These are phyloP conservation scores for Elaphomyces granulatus DNA, from an alignment of 495 filamentous ascomycete species.

Conservation along the genomic window DNA sequence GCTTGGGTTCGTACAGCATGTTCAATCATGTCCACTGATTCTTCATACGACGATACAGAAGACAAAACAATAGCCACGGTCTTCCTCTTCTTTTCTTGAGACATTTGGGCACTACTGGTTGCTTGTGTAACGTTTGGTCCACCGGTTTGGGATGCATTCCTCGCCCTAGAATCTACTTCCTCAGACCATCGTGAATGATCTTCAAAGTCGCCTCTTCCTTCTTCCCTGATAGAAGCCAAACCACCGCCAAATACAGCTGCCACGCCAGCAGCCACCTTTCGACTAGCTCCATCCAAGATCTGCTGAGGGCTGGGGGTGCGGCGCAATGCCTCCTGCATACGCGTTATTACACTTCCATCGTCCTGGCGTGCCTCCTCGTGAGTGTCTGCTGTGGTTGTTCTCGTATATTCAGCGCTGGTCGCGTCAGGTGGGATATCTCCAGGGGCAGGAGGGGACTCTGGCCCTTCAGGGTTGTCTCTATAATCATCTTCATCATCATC, in stretches of 20 bases:
- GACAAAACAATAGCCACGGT: slow-evolving; percentile 76
- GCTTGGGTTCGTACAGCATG: slow-evolving; percentile 52
- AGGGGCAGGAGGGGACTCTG: slow-evolving; percentile 24
- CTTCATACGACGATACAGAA: slow-evolving; percentile 46
- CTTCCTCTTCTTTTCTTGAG: slow-evolving; percentile 36
- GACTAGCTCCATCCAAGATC: slow-evolving; percentile 64
- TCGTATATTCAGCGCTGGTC: slow-evolving; percentile 19
- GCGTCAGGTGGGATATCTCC: slow-evolving; percentile 18
- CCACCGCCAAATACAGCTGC: slow-evolving; percentile 61
- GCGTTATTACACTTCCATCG: slow-evolving; percentile 53
- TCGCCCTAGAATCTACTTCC: slow-evolving; percentile 44
- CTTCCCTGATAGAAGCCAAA: slow-evolving; percentile 74
- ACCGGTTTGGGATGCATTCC: slow-evolving; percentile 16
- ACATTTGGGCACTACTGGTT: slow-evolving; percentile 8
- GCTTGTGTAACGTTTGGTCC: slow-evolving; percentile 16
- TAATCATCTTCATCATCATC: slow-evolving; percentile 51
- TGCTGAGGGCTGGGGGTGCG: slow-evolving; percentile 84
- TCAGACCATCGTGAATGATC: slow-evolving; percentile 79
- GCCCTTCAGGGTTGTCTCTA: slow-evolving; percentile 27
- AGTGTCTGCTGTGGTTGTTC: slow-evolving; percentile 18
- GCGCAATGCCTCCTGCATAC: slow-evolving; percentile 69
- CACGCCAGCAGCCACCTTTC: slow-evolving; percentile 60
- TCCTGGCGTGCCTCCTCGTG: slow-evolving; percentile 26
- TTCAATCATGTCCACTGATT: slow-evolving; percentile 51
- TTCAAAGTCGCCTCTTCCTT: slow-evolving; percentile 62